Percentiles rank a stretch among this genome's conserved stretches.
phyloP scores from a whole-genome alignment of 1,139 yeast genomes.

The Saccharomyces hybrid region DNA sequence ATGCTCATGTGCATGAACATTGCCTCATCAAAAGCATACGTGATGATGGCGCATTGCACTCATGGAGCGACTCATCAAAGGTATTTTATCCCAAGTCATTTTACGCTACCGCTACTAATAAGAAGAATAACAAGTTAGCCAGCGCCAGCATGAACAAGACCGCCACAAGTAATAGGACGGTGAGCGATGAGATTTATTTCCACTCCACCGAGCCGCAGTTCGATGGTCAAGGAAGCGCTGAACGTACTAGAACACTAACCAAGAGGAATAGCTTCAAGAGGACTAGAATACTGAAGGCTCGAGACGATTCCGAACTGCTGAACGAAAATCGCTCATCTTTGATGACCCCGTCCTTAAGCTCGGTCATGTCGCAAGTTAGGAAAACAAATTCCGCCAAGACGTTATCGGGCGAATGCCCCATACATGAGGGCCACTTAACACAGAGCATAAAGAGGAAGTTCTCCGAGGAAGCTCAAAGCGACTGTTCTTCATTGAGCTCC shows the following conservation, averaged over 20 bases:
- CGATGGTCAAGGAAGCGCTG: not conserved
- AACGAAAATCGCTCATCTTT: slow-evolving; percentile 1
- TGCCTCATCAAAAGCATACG: not conserved
- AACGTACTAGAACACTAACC: not conserved
- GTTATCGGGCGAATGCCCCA: slow-evolving; percentile 2
- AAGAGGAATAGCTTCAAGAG: not conserved
- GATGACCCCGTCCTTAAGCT: slow-evolving; percentile 19
- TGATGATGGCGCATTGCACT: not conserved
- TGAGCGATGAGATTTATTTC: not conserved
- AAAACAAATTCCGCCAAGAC: slow-evolving; percentile 4
- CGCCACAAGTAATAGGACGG: not conserved
- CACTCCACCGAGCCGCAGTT: not conserved
- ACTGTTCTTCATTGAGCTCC: slow-evolving; percentile 4
- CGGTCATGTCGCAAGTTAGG: slow-evolving; percentile 18
- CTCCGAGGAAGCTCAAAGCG: slow-evolving; percentile 7
- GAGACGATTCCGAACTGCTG: not conserved
- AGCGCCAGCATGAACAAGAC: not conserved
- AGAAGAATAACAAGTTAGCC: not conserved
- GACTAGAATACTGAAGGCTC: not conserved
- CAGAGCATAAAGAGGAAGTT: slow-evolving; percentile 6
- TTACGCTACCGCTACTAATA: not conserved
- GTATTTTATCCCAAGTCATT: not conserved
- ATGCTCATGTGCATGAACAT: not conserved
- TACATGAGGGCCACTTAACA: not conserved
- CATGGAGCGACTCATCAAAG: not conserved